Percentiles rank a stretch among this genome's conserved stretches.
phyloP scores from a whole-genome alignment of 1,139 yeast genomes.

The Magnusiomyces magnusii region DNA sequence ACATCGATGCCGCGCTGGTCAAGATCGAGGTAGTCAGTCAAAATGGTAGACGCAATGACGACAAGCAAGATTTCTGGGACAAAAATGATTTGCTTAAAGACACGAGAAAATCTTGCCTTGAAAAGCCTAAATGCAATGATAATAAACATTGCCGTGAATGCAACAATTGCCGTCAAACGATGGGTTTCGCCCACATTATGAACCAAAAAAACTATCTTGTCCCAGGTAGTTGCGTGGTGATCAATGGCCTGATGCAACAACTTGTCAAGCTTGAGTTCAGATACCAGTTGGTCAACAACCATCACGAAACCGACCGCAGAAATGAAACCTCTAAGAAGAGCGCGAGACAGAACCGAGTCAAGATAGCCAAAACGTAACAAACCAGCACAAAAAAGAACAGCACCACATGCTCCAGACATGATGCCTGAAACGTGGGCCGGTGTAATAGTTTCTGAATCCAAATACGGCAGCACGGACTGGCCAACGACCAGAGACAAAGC shows the following conservation, averaged over 20 bases:
- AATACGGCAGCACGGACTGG: constrained; percentile 63
- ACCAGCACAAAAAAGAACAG: constrained; percentile 67
- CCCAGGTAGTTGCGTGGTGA: constrained; percentile 63
- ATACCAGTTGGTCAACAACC: constrained; percentile 68
- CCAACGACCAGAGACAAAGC: constrained; percentile 90
- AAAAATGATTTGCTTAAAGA: constrained; percentile 28
- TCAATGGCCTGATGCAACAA: constrained; percentile 43
- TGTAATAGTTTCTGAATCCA: constrained; percentile 36
- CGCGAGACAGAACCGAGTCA: constrained; percentile 78
- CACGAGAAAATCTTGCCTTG: constrained; percentile 14
- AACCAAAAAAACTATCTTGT: constrained; percentile 54
- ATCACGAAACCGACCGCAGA: constrained; percentile 91
- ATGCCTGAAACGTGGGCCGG: constrained; percentile 65
- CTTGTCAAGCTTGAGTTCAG: constrained; percentile 57
- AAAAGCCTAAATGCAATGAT: constrained; percentile 27
- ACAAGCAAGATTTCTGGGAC: constrained; percentile 81
- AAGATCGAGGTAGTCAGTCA: constrained; percentile 51
- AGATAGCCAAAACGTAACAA: constrained; percentile 78
- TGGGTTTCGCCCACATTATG: constrained; percentile 37
- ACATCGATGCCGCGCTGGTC: constrained; percentile 53
- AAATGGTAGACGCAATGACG: constrained; percentile 53
- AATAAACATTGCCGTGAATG: constrained; percentile 29
- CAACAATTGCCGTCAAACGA: constrained; percentile 29
- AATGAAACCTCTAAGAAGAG: constrained; percentile 80
- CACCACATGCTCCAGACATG: constrained; percentile 72